phyloP scores from a whole-genome alignment of 371 early-diverging fungal genomes.

The Mucor circinelloides region DNA sequence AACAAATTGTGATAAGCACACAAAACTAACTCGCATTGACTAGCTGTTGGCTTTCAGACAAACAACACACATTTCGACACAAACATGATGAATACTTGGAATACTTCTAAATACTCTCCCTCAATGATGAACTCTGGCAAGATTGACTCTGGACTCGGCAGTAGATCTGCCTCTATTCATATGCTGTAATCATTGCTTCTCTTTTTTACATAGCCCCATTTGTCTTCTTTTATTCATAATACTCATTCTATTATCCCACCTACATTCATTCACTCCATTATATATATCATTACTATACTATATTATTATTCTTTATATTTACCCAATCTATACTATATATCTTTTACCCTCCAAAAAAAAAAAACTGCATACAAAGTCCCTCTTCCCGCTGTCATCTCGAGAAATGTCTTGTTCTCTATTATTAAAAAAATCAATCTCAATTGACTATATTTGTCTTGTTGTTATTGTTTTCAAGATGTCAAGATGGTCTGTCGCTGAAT shows the following conservation, averaged over 20 bases:
- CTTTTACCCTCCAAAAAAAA: neutral
- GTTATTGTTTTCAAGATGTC: neutral
- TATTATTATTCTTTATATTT: neutral
- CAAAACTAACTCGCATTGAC: neutral
- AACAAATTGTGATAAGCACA: neutral
- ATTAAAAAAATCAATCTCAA: neutral
- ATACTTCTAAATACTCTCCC: neutral
- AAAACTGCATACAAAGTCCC: neutral
- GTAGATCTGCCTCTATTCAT: neutral
- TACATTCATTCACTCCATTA: neutral
- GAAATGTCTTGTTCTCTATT: neutral
- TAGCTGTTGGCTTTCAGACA: slow-evolving; percentile 5
- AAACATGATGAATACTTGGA: neutral
- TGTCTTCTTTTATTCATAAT: neutral
- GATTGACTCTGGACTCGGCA: neutral
- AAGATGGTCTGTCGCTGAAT: too few species aligned
- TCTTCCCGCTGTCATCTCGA: too few species aligned
- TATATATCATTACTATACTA: neutral
- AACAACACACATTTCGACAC: slow-evolving; percentile 2
- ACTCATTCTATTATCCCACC: neutral
- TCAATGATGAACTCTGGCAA: slow-evolving; percentile 1
- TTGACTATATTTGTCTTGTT: neutral
- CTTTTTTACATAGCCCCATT: neutral
- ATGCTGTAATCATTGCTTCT: neutral
- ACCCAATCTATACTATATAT: neutral